phyloP scores from a whole-genome alignment of 139 green algal genomes.

The Protoeuglena noctilucae region DNA sequence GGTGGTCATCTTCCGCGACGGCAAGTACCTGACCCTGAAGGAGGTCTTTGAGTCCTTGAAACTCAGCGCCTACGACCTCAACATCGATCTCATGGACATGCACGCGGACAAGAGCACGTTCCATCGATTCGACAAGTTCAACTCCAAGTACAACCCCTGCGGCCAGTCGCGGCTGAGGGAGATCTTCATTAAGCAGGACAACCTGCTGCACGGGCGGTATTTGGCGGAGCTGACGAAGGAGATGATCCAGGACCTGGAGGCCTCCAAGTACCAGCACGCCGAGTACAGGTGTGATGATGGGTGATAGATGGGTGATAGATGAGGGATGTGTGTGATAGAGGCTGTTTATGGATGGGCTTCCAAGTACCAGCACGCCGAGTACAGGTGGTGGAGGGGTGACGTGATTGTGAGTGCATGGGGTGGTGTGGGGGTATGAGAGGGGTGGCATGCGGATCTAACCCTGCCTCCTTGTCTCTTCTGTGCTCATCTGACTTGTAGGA shows the following conservation, averaged over 20 bases:
- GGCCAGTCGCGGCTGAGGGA: constrained; percentile 87
- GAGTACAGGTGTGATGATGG: no score
- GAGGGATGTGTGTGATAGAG: no score
- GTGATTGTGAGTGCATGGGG: no score
- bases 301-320: no score
- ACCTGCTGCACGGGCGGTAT: constrained; percentile 81
- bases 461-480: no score
- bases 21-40: constrained; percentile 81
- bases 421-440: no score
- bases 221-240: constrained; percentile 94
- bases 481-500: no score
- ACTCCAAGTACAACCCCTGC: constrained; percentile 99
- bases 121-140: constrained; percentile 90
- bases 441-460: no score
- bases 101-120: constrained; percentile 99
- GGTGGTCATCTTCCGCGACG: constrained; percentile 53
- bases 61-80: constrained; percentile 80
- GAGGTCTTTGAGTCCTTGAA: constrained; percentile 80
- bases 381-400: no score
- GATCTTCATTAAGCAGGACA: constrained; percentile 99
- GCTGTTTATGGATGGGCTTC: no score
- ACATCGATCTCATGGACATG: constrained; percentile 97
- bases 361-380: constrained; percentile 89
- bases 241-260: constrained; percentile 63
- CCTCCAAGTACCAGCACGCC: constrained; percentile 86